A percentile compares a stretch with the other conserved stretches of the same genome.
phyloP scores from a whole-genome alignment of 345 rosid species.

The Combretum micranthum region DNA sequence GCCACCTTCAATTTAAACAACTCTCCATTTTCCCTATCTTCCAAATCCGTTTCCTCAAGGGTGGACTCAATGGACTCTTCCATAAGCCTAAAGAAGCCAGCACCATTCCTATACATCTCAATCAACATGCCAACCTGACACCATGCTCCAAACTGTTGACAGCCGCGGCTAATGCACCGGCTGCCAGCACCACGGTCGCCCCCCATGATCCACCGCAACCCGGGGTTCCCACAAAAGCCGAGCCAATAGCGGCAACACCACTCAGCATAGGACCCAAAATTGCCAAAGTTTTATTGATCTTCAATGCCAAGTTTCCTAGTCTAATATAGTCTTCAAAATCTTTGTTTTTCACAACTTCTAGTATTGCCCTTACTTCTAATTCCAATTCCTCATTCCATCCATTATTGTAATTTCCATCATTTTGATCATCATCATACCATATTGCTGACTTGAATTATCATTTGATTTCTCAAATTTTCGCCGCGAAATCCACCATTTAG shows the following conservation, averaged over 20 bases:
- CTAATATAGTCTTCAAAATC: slow-evolving; percentile 37
- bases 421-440: background rate
- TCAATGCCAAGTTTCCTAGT: slow-evolving; percentile 24
- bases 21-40: slow-evolving; percentile 15
- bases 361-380: slow-evolving; percentile 8
- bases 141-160: slow-evolving; percentile 15
- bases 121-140: slow-evolving; percentile 20
- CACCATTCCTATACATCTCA: slow-evolving; percentile 22
- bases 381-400: slow-evolving; percentile 17
- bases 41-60: slow-evolving; percentile 11
- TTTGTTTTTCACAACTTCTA: slow-evolving; percentile 31
- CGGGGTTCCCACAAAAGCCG: background rate
- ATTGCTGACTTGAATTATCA: background rate
- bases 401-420: background rate
- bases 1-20: slow-evolving; percentile 20
- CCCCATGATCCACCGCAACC: slow-evolving; percentile 4
- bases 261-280: slow-evolving; percentile 12
- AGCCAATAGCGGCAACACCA: slow-evolving; percentile 9
- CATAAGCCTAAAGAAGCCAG: slow-evolving; percentile 16
- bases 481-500: slow-evolving; percentile 19
- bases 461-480: background rate
- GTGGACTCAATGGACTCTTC: slow-evolving; percentile 15
- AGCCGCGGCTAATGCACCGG: slow-evolving; percentile 8
- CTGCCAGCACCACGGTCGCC: background rate
- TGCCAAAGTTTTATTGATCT: slow-evolving; percentile 9